Conservation (phyloP, 179 eudicot genomes). For the Gypsophila paniculata region DNA sequence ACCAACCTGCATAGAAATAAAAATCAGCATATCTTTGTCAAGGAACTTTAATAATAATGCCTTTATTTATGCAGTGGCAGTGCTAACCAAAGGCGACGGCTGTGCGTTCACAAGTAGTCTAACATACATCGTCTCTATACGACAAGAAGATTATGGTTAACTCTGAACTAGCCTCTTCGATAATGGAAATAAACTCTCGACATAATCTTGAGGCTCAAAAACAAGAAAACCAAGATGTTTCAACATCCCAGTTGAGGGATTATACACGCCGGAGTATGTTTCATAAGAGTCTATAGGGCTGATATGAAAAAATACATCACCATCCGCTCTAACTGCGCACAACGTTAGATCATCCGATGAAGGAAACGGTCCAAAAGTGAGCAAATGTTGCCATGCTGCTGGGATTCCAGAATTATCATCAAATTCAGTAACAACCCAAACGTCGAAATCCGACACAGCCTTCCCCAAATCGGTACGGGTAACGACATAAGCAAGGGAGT, state of each 20-base stretch:
- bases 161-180: not conserved
- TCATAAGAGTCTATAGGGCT: not conserved
- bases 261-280: not conserved
- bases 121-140: too few relatives aligned
- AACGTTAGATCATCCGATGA: not conserved
- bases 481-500: not conserved
- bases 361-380: constrained; percentile 3
- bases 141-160: too few relatives aligned
- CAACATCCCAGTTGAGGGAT: not conserved
- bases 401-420: constrained; percentile 7
- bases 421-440: constrained; percentile 10
- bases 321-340: not conserved
- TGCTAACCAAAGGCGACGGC: too few relatives aligned
- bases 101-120: too few relatives aligned
- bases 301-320: not conserved
- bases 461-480: not conserved
- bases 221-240: not conserved
- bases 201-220: not conserved
- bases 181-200: constrained; percentile 12
- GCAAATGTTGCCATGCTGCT: constrained; percentile 13
- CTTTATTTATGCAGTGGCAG: too few relatives aligned
- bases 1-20: too few relatives aligned
- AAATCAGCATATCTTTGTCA: too few relatives aligned
- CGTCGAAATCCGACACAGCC: not conserved
- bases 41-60: too few relatives aligned